phyloP scores from a whole-genome alignment of 495 filamentous ascomycete genomes.

The Penicillium samsonianum region DNA sequence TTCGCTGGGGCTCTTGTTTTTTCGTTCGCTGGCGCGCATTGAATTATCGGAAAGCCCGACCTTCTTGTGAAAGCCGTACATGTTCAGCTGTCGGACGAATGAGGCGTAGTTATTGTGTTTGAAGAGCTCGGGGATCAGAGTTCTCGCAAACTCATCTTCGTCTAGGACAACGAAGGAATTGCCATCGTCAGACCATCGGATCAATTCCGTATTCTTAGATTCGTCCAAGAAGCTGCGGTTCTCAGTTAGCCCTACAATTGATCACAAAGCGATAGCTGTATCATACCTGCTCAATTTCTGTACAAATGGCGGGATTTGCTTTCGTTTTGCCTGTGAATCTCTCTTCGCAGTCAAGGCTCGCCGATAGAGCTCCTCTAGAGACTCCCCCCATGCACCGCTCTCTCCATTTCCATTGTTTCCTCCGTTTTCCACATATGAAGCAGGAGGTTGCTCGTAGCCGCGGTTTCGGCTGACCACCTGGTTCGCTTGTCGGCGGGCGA shows the following conservation, averaged over 20 bases:
- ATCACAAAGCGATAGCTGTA: neutral
- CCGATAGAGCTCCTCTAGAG: slow-evolving; percentile 73
- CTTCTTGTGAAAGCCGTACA: slow-evolving; percentile 99
- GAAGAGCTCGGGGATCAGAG: slow-evolving; percentile 93
- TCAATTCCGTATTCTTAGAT: slow-evolving; percentile 86
- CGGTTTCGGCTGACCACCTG: slow-evolving; percentile 55
- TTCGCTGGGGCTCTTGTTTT: slow-evolving; percentile 96
- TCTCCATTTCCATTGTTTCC: slow-evolving; percentile 30
- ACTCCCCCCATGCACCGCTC: slow-evolving; percentile 62
- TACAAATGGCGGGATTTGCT: slow-evolving; percentile 96
- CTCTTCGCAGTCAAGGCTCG: slow-evolving; percentile 74
- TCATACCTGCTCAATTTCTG: slow-evolving; percentile 95
- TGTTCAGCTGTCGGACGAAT: slow-evolving; percentile 96
- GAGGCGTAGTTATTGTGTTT: slow-evolving; percentile 99
- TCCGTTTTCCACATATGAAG: slow-evolving; percentile 50
- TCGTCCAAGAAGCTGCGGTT: slow-evolving; percentile 82
- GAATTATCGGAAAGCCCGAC: slow-evolving; percentile 97
- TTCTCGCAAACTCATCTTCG: slow-evolving; percentile 99
- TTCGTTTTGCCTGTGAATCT: slow-evolving; percentile 81
- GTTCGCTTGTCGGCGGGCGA: slow-evolving; percentile 56
- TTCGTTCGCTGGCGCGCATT: slow-evolving; percentile 93
- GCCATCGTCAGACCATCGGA: slow-evolving; percentile 95
- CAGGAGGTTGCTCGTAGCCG: slow-evolving; percentile 48
- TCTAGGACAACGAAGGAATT: slow-evolving; percentile 96
- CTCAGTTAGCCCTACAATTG: slow-evolving; percentile 23